phyloP scores from a whole-genome alignment of 2,329 filamentous ascomycete species.

The Aureobasidium sp. region DNA sequence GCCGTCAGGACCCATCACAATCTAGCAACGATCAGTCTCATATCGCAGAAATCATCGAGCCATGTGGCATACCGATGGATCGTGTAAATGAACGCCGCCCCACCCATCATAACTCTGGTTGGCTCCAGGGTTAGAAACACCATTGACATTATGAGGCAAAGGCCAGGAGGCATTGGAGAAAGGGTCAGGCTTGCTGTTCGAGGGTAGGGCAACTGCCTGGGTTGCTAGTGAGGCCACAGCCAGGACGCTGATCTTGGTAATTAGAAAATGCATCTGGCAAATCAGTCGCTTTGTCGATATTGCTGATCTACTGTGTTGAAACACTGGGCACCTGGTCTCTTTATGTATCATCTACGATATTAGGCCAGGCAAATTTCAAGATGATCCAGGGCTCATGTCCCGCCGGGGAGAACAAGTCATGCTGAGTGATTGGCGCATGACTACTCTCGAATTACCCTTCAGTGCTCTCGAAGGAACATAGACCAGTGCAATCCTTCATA shows the following conservation, averaged over 20 bases:
- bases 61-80: slow-evolving; percentile 32
- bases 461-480: neutral
- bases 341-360: neutral
- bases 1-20: slow-evolving; percentile 41
- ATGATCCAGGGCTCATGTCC: neutral
- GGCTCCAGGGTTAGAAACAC: slow-evolving; percentile 8
- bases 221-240: neutral
- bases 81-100: slow-evolving; percentile 31
- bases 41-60: neutral
- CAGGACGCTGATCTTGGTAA: neutral
- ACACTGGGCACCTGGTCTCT: neutral
- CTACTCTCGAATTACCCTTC: neutral
- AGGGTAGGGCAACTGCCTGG: neutral
- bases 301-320: slow-evolving; percentile 7
- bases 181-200: neutral
- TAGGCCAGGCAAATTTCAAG: neutral
- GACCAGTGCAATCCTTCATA: neutral
- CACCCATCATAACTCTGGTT: slow-evolving; percentile 12
- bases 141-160: slow-evolving; percentile 12
- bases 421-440: neutral
- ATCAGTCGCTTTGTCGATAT: neutral
- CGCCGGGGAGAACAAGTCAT: neutral
- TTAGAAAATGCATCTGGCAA: neutral
- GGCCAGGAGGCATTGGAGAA: slow-evolving; percentile 16
- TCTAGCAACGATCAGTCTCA: slow-evolving; percentile 18